phyloP scores from a whole-genome alignment of 2,329 filamentous ascomycete species.

The Phymatotrichopsis omnivora region DNA sequence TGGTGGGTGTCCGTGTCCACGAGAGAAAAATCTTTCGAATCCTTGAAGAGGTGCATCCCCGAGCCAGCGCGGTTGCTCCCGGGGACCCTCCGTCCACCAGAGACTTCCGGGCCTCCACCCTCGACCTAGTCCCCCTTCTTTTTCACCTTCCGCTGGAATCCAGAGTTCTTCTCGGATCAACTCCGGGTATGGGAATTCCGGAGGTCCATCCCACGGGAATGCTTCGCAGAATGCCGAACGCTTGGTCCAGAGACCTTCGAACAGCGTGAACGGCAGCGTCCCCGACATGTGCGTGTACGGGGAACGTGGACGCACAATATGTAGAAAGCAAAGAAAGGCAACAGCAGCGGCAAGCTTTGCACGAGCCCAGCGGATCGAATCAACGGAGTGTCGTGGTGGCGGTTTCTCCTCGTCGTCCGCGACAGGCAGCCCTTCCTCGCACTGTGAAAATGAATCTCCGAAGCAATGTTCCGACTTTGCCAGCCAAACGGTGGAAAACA shows the following conservation, averaged over 20 bases:
- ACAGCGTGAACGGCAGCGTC: constrained; percentile 35
- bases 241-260: constrained; percentile 32
- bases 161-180: constrained; percentile 23
- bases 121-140: constrained; percentile 18
- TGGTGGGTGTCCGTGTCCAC: constrained; percentile 23
- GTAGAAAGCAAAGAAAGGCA: constrained; percentile 28
- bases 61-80: constrained; percentile 33
- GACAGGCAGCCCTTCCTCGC: constrained; percentile 2
- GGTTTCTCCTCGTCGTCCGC: constrained; percentile 5
- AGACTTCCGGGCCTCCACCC: constrained; percentile 26
- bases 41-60: constrained; percentile 32
- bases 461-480: constrained; percentile 4
- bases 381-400: not conserved
- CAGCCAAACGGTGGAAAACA: constrained; percentile 21
- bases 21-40: constrained; percentile 33
- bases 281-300: constrained; percentile 36
- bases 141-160: constrained; percentile 19
- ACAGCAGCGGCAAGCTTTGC: constrained; percentile 23
- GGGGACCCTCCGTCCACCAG: constrained; percentile 6
- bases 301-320: constrained; percentile 34
- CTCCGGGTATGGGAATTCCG: constrained; percentile 32
- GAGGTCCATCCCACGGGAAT: constrained; percentile 28
- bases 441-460: not conserved
- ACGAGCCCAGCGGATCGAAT: constrained; percentile 10
- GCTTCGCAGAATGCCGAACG: constrained; percentile 27